Evolutionary conservation across 2,329 filamentous ascomycete genomes (phyloP).

Genomic region (Penicillium palitans): DNA sequence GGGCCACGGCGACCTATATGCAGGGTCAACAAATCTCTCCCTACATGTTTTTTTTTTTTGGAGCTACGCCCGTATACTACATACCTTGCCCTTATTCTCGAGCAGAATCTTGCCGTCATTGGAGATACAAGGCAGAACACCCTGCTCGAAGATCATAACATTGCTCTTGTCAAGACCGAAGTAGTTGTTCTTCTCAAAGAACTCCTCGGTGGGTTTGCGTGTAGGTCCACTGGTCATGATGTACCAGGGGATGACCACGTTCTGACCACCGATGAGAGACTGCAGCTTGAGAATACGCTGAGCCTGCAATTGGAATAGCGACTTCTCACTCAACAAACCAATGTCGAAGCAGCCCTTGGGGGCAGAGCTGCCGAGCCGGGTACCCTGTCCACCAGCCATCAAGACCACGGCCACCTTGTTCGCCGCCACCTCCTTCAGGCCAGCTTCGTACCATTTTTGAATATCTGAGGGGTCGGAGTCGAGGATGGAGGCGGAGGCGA

Average conservation of each 20-base stretch:
- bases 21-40: slow-evolving; percentile 6
- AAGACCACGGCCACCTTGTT: slow-evolving; percentile 82
- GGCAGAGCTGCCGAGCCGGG: slow-evolving; percentile 86
- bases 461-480: slow-evolving; percentile 80
- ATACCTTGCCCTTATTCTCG: slow-evolving; percentile 78
- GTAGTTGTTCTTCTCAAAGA: slow-evolving; percentile 85
- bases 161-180: slow-evolving; percentile 87
- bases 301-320: slow-evolving; percentile 95
- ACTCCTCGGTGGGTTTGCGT: slow-evolving; percentile 84
- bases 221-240: slow-evolving; percentile 99
- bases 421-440: slow-evolving; percentile 64
- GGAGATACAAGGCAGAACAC: slow-evolving; percentile 92
- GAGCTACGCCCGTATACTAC: slow-evolving; percentile 10
- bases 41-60: neutral
- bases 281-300: slow-evolving; percentile 90
- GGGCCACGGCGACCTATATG: slow-evolving; percentile 80
- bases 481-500: slow-evolving; percentile 84
- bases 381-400: slow-evolving; percentile 97
- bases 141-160: slow-evolving; percentile 92
- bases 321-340: slow-evolving; percentile 87
- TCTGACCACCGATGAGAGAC: slow-evolving; percentile 66
- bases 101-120: slow-evolving; percentile 97
- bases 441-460: slow-evolving; percentile 76
- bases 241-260: slow-evolving; percentile 86
- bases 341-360: slow-evolving; percentile 99